These are phyloP conservation scores for Colletotrichum orbiculare DNA, from an alignment of 2,329 filamentous ascomycete genomes.

Conservation along the genomic window DNA sequence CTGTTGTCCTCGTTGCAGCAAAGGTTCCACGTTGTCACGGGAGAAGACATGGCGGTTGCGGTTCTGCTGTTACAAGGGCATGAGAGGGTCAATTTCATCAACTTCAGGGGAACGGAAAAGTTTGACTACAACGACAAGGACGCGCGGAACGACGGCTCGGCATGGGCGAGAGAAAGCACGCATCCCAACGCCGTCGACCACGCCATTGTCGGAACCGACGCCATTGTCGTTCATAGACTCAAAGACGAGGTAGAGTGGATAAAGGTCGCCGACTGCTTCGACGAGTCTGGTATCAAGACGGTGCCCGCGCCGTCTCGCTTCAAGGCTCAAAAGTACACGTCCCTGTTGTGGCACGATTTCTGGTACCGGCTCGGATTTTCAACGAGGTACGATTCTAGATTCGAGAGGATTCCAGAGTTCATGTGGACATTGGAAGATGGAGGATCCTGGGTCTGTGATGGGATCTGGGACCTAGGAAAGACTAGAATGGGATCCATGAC, in stretches of 20 bases:
- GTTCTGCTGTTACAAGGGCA: slow-evolving; percentile 43
- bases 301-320: slow-evolving; percentile 22
- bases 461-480: slow-evolving; percentile 42
- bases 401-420: slow-evolving; percentile 40
- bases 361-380: slow-evolving; percentile 38
- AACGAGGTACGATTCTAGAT: slow-evolving; percentile 36
- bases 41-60: slow-evolving; percentile 45
- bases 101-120: slow-evolving; percentile 44
- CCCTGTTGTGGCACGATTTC: slow-evolving; percentile 41
- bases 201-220: slow-evolving; percentile 39
- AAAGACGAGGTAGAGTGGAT: slow-evolving; percentile 42
- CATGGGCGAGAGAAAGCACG: slow-evolving; percentile 42
- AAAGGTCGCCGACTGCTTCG: slow-evolving; percentile 45
- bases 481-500: slow-evolving; percentile 31
- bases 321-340: slow-evolving; percentile 28
- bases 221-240: slow-evolving; percentile 44
- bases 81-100: slow-evolving; percentile 42
- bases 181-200: slow-evolving; percentile 41
- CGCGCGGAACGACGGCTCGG: slow-evolving; percentile 41
- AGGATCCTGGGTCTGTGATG: slow-evolving; percentile 42
- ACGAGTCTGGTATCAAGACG: slow-evolving; percentile 42
- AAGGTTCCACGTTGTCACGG: slow-evolving; percentile 41
- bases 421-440: slow-evolving; percentile 38
- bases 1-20: slow-evolving; percentile 42
- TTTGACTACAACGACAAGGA: slow-evolving; percentile 46